Evolutionary conservation across 208 protist species (phyloP), one percentile per base, ranked within the genome.

Genomic region (Leishmania major): DNA sequence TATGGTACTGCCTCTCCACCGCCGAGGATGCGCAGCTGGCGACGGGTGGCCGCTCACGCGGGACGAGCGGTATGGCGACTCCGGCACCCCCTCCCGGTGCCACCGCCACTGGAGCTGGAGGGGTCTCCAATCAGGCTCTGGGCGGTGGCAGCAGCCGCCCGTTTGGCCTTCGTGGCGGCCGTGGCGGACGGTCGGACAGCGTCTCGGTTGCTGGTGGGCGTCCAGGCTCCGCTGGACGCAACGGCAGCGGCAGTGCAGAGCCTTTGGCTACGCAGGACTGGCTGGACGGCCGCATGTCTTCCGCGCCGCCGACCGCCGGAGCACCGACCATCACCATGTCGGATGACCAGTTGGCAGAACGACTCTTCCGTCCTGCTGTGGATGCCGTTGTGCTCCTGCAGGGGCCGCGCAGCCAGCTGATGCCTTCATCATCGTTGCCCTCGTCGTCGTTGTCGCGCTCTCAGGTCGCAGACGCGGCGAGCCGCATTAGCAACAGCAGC

Each of bases 1-100:
- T 86, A 43, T 91, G 87, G 87, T 94, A 93, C 81, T 94, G 90
- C 82, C 75, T 92, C 15, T 85, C 86, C 19, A 94, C 90, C 4
- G 64, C 85, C 11, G 82, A 84, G 53, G 78, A 86, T 22, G 57
- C 71, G 19, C 76, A 79, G 64, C 57, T 89, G 60, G 70, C 78
- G 45, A n/a, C 77, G 57, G 67, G 66, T 37, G 81, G 67, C 5
- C 81, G 80, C 31, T 79, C 72, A 0, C 77, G 70, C 70, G 81
- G 81, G 59, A 84, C 87, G 28, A 80, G 75, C n/a, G 75, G 75
- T 19, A 49, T 78, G 22, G 81, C 80, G 28, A 88, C 84, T 7
- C 84, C 84, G 19, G 84, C 64, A 6, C 43, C 66, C 17, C 70
- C 0, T 45, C 43, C 73, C 15, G 77, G 79, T 43, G 81, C 67